phyloP scores from a whole-genome alignment of 2,329 filamentous ascomycete species.

The Teratosphaeria epicoccoides region DNA sequence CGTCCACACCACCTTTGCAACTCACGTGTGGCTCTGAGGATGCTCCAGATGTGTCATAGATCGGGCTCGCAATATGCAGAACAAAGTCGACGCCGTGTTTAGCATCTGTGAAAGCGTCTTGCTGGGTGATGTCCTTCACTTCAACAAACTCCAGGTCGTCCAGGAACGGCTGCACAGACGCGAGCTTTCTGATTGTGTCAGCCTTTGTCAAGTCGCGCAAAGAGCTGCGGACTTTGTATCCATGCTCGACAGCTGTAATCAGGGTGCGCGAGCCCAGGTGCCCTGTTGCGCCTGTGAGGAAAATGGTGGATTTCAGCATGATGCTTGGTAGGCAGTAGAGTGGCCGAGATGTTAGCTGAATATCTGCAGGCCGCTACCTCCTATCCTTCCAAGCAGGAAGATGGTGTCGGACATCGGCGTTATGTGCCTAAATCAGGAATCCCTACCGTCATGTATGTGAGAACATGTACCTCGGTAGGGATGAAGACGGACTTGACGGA shows the following conservation, averaged over 20 bases:
- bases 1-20: no score
- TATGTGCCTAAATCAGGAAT: not conserved
- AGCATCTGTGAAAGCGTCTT: slow-evolving; percentile 27
- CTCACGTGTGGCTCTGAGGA: slow-evolving; percentile 1
- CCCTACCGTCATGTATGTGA: not conserved
- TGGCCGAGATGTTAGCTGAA: no score
- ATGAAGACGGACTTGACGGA: no score
- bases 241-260: slow-evolving; percentile 22
- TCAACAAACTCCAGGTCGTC: slow-evolving; percentile 22
- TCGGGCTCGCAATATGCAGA: slow-evolving; percentile 21
- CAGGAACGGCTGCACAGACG: slow-evolving; percentile 1
- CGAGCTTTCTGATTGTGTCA: slow-evolving; percentile 11
- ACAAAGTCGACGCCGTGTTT: slow-evolving; percentile 22
- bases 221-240: slow-evolving; percentile 29
- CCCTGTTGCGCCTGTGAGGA: no score
- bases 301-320: no score
- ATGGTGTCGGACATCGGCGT: not conserved
- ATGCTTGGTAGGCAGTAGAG: no score
- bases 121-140: slow-evolving; percentile 23
- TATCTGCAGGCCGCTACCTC: not conserved
- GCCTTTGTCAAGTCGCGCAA: slow-evolving; percentile 27
- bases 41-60: slow-evolving; percentile 7
- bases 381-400: not conserved
- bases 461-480: no score
- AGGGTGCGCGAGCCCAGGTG: no score